A percentile compares a stretch with the other conserved stretches of the same genome.
These are phyloP conservation scores for Aphanomyces invadans DNA, from an alignment of 352 stramenopile genomes.

Conservation along the genomic window DNA sequence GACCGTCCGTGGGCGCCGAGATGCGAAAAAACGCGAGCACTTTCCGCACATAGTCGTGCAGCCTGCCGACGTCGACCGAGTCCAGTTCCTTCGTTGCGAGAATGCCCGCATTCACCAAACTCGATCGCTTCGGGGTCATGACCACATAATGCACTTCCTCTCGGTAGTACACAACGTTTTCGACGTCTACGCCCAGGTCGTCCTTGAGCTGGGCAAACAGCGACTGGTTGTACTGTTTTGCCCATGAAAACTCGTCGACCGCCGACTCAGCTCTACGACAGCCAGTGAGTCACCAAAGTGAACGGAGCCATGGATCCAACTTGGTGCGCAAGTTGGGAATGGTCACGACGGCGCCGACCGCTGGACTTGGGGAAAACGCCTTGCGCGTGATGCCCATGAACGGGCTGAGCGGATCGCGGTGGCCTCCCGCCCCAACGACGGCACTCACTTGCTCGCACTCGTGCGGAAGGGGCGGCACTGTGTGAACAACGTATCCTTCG, in stretches of 20 bases:
- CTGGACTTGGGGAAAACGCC: constrained; percentile 71
- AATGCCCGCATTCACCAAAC: constrained; percentile 65
- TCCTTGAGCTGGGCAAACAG: constrained; percentile 72
- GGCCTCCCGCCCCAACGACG: constrained; percentile 55
- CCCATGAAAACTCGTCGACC: constrained; percentile 77
- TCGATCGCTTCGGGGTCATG: constrained; percentile 72
- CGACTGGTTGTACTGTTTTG: constrained; percentile 78
- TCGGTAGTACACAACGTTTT: constrained; percentile 83
- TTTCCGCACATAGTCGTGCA: constrained; percentile 49
- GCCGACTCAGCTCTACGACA: constrained; percentile 56
- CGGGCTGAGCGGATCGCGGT: constrained; percentile 53
- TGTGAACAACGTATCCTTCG: constrained; percentile 49
- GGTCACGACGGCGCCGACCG: constrained; percentile 76
- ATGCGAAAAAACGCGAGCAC: constrained; percentile 68
- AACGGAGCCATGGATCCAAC: not conserved
- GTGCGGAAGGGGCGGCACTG: constrained; percentile 69
- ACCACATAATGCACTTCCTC: constrained; percentile 83
- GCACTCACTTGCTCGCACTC: constrained; percentile 46
- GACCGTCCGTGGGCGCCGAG: constrained; percentile 54
- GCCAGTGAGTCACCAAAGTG: not conserved
- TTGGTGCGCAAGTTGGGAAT: constrained; percentile 60
- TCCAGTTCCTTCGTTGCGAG: constrained; percentile 52
- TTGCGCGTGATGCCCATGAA: constrained; percentile 67
- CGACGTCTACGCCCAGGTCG: constrained; percentile 52
- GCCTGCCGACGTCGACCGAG: constrained; percentile 60